Evolutionary conservation across 495 filamentous ascomycete species (phyloP).

Genomic region (Xylaria grammica): DNA sequence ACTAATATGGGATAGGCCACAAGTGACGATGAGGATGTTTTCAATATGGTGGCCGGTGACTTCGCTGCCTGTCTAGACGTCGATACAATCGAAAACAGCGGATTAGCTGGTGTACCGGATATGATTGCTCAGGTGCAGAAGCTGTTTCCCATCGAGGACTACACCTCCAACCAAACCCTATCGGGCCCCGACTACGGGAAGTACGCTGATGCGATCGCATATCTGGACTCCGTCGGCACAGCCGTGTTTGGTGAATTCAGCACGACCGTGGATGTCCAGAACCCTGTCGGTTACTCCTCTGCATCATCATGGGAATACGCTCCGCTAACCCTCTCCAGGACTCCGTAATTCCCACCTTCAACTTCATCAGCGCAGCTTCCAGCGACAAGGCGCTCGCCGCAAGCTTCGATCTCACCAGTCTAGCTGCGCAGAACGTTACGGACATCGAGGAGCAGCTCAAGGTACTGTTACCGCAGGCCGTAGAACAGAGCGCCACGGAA

Average conservation of each 20-base stretch:
- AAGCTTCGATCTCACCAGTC: background rate
- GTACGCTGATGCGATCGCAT: background rate
- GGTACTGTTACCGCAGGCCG: background rate
- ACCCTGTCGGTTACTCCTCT: background rate
- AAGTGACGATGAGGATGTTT: background rate
- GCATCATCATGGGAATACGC: background rate
- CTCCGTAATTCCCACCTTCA: background rate
- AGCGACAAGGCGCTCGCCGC: background rate
- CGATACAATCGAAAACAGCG: background rate
- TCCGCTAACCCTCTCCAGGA: background rate
- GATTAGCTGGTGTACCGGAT: background rate
- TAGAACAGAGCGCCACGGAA: background rate
- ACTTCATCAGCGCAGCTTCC: background rate
- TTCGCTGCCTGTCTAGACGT: slow-evolving; percentile 1
- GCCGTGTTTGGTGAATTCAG: background rate
- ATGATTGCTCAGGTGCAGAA: slow-evolving; percentile 3
- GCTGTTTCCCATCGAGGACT: background rate
- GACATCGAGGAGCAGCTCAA: background rate
- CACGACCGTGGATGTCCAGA: background rate
- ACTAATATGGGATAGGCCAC: background rate
- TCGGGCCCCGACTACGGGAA: background rate
- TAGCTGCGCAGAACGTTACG: background rate
- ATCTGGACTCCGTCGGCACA: background rate
- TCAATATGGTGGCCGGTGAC: slow-evolving; percentile 2
- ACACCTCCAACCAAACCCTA: background rate